Evolutionary conservation across 2,329 filamentous ascomycete species (phyloP), one percentile per base, ranked within the genome.

Genomic region (Botryotinia narcissicola): DNA sequence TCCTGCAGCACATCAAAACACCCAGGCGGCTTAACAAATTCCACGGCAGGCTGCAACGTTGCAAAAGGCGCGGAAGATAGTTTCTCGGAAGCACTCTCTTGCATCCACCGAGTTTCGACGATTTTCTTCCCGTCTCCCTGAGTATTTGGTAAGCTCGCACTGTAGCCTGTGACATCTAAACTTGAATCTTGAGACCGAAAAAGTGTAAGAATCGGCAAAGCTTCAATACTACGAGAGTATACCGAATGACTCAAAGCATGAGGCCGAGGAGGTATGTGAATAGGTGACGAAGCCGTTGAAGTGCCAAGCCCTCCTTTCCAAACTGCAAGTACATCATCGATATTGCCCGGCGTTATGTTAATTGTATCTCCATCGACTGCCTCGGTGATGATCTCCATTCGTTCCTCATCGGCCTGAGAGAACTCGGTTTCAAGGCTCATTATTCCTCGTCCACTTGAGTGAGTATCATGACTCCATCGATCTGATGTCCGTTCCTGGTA

Each of bases 321-420:
- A 44, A 69, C n/a, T 20, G 66, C 66, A 42, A 69, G 66, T 32
- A 69, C 37, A 32, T 42, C 10, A 22, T 57, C 66, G n/a, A 69
- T 42, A 22, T 69, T 69, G 9, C 57, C 35, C 9, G 66, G 66
- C 5, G 66, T 69, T 35, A 69, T 4, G 35, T 69, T 44, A 1
- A 69, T 20, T 20, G 37, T 57, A 10, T 48, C 66, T 2, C 48
- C 18, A 44, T 57, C 37, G 18, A n/a, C 25, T 8, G 37, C n/a
- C 12, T 29, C 18, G 6, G 12, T 32, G 7, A 69, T 42, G 35
- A 12, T 42, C 6, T 57, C 37, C 66, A 42, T 42, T 32, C 18
- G 32, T 8, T 42, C 35, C 35, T 57, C 37, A 1, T 69, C 66
- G 32, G 37, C 25, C 18, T 59, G 66, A 29, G 48, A 69, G n/a